A percentile compares a stretch with the other conserved stretches of the same genome.
Conservation (phyloP, 2,329 filamentous ascomycete genomes). For the Chaetomium olivaceum region DNA sequence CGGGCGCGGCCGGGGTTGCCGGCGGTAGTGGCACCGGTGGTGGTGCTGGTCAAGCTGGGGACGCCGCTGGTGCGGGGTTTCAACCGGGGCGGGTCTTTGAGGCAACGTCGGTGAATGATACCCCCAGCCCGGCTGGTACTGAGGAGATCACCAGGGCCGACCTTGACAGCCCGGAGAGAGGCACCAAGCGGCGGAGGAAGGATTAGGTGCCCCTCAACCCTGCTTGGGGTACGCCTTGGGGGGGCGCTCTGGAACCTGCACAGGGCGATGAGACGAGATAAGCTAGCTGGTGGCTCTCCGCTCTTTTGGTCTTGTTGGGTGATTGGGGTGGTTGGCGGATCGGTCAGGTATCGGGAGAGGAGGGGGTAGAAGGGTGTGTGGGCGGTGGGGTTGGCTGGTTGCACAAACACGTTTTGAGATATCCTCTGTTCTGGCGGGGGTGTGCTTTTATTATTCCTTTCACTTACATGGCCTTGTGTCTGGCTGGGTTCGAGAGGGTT, state of each 20-base stretch:
- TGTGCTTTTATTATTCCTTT: neutral
- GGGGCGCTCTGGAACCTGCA: neutral
- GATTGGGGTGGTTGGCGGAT: neutral
- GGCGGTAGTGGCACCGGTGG: constrained; percentile 27
- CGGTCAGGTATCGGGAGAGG: neutral
- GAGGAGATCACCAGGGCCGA: constrained; percentile 54
- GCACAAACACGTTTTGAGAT: constrained; percentile 15
- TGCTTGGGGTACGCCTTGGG: neutral
- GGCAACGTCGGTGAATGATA: constrained; percentile 35
- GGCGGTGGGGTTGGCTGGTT: constrained; percentile 1
- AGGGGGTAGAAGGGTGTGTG: neutral
- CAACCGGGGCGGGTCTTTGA: constrained; percentile 29
- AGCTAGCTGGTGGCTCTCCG: neutral
- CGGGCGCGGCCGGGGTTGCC: constrained; percentile 12
- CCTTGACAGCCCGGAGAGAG: constrained; percentile 35
- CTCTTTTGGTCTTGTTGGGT: neutral
- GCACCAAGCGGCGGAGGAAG: constrained; percentile 43
- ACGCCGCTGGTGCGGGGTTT: constrained; percentile 11
- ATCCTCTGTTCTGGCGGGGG: neutral
- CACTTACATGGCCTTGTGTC: neutral
- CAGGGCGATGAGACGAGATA: neutral
- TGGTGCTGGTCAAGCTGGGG: neutral
- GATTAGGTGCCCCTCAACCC: constrained; percentile 14
- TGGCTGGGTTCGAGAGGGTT: neutral
- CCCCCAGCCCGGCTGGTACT: constrained; percentile 50